Conservation (phyloP, 495 filamentous ascomycete species). For the Neurospora cerealis region DNA sequence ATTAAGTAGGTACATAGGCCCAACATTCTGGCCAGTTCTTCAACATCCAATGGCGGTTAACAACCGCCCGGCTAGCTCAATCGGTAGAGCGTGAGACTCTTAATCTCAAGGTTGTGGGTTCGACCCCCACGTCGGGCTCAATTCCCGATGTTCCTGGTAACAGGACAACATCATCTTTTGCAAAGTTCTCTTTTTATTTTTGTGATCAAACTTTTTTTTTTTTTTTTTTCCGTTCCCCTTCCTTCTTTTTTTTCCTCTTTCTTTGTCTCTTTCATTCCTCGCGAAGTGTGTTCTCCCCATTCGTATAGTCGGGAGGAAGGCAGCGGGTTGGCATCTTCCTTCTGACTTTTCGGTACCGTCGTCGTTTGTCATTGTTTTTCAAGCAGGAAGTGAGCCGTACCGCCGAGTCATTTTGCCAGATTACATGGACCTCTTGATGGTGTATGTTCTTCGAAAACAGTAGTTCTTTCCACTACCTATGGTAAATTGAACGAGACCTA, state of each 20-base stretch:
- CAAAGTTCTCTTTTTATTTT: background rate
- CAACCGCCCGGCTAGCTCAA: slow-evolving; percentile 47
- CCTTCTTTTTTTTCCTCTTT: background rate
- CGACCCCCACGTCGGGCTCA: background rate
- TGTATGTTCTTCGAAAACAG: background rate
- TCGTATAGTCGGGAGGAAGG: background rate
- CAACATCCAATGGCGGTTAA: background rate
- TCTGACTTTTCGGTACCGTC: background rate
- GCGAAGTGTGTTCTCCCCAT: background rate
- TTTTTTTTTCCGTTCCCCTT: background rate
- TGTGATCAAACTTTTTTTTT: background rate
- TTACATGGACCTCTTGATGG: background rate
- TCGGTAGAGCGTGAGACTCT: slow-evolving; percentile 69
- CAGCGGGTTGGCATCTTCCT: background rate
- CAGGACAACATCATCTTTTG: background rate
- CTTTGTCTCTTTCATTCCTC: background rate
- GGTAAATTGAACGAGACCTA: background rate
- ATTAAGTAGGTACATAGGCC: background rate
- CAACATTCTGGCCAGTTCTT: background rate
- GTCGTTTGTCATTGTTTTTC: background rate
- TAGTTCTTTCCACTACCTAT: background rate
- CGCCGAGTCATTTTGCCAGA: background rate
- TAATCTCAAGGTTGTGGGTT: slow-evolving; percentile 13
- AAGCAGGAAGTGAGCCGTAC: background rate
- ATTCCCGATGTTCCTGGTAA: background rate